Evolutionary conservation across 2,329 filamentous ascomycete species (phyloP), one percentile per base, ranked within the genome.

Genomic region (Epichloe aotearoae): DNA sequence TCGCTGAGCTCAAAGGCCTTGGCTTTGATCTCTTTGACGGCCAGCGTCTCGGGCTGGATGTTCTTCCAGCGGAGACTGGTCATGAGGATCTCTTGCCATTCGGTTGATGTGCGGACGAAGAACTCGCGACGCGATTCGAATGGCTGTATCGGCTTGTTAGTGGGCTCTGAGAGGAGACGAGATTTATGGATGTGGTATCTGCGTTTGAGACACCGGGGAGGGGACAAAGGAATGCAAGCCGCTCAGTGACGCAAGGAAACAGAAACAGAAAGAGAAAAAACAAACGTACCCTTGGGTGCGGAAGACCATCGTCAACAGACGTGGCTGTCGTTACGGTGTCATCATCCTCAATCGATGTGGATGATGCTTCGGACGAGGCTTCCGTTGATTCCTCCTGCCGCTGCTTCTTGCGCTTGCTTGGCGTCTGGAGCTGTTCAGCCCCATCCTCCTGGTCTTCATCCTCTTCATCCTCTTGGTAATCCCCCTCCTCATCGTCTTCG

Each of bases 101-200:
- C 85, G 53, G 83, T 82, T 1, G 86, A 86, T 0, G 90, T 95
- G 43, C 93, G 81, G 15, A 79, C 80, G 70, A 95, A 97, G 76
- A 97, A 98, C 46, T 95, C 93, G 46, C 90, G 82, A 41, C 94
- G 77, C 2, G 82, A 83, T 64, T 98, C 93, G 61, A 98, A 98
- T 0, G 90, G 88, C 61, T 89, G 71, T 70, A 23, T 8, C 88
- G 72, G 70, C 33, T 43, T 7, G 43, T 55, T 46, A 46, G 50
- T 20, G 15, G 20, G 20, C 15, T 39, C 11, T 47, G 17, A 2
- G 7, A 14, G 14, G 19, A 33, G 6, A 10, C 3, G 44, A n/a
- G 33, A 17, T 46, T 11, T 17, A 20, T 12, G 17, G n/a, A 19
- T 46, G 8, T 30, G 26, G 26, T 0, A 30, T 30, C 5, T 46